phyloP scores from a whole-genome alignment of 495 filamentous ascomycete species.

The Barbatosphaeria neglecta region DNA sequence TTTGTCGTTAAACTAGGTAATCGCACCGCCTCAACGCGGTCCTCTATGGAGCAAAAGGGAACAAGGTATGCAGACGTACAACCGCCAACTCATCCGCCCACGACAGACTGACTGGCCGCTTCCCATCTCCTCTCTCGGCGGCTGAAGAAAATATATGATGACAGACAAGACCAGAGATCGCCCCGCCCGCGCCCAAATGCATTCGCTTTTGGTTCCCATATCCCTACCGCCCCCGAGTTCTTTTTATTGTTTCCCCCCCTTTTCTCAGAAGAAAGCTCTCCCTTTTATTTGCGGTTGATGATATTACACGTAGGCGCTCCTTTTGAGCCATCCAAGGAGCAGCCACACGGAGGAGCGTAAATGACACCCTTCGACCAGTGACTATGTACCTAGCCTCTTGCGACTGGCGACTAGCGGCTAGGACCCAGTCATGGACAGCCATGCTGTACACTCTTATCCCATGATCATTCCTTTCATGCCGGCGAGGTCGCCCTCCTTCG shows the following conservation, averaged over 20 bases:
- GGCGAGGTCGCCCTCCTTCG: conserved; percentile 90
- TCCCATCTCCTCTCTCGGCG: neutral
- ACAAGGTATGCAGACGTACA: too few relatives aligned
- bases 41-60: too few relatives aligned
- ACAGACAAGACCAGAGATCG: too few relatives aligned
- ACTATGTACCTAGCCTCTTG: neutral
- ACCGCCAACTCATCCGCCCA: too few relatives aligned
- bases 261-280: too few relatives aligned
- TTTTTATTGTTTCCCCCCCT: too few relatives aligned
- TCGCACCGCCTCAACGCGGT: too few relatives aligned
- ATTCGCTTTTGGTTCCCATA: neutral
- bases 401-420: neutral
- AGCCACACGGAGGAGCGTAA: neutral
- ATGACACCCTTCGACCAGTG: too few relatives aligned
- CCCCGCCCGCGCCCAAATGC: neutral
- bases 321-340: neutral
- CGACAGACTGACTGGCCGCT: too few relatives aligned
- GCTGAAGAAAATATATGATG: neutral
- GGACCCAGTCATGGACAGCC: neutral
- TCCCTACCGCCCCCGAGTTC: neutral
- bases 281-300: neutral
- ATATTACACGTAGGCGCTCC: neutral
- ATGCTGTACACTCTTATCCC: conserved; percentile 30
- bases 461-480: conserved; percentile 85
- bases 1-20: too few relatives aligned